Evolutionary conservation across 176 grass and related monocot genomes (phyloP).

Genomic region (Bolboschoenus planiculmis): DNA sequence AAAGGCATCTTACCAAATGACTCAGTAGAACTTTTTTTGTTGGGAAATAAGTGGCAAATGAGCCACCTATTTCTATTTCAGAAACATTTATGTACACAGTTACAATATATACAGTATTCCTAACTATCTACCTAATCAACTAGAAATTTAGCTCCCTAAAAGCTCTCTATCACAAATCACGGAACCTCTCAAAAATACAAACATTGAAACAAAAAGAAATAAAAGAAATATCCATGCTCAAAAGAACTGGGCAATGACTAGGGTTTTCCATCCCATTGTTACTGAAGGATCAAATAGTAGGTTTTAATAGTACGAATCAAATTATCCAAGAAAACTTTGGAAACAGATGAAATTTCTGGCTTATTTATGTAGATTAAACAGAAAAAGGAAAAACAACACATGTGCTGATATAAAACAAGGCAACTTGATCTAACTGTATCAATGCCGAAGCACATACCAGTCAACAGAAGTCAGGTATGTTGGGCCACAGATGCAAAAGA

Average conservation of each 20-base stretch:
- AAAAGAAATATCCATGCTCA: too few relatives aligned
- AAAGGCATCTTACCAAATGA: background rate
- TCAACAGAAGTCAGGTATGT: slow-evolving; percentile 56
- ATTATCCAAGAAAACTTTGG: background rate
- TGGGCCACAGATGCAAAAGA: slow-evolving; percentile 62
- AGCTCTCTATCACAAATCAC: too few relatives aligned
- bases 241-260: background rate
- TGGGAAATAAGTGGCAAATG: too few relatives aligned
- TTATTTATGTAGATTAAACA: background rate
- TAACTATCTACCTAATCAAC: too few relatives aligned
- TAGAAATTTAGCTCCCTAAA: too few relatives aligned
- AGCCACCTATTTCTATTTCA: too few relatives aligned
- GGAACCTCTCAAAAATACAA: too few relatives aligned
- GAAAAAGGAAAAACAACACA: background rate
- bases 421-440: background rate
- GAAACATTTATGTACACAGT: too few relatives aligned
- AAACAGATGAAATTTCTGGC: background rate
- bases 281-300: background rate
- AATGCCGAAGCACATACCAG: slow-evolving; percentile 48
- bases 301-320: background rate
- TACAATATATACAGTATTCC: too few relatives aligned
- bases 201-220: too few relatives aligned
- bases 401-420: slow-evolving; percentile 1
- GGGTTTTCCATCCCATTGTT: background rate
- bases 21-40: background rate